Percentiles rank a stretch among this genome's conserved stretches.
These are phyloP conservation scores for Sugiyamaella paludigena DNA, from an alignment of 1,139 yeast genomes.

Conservation along the genomic window DNA sequence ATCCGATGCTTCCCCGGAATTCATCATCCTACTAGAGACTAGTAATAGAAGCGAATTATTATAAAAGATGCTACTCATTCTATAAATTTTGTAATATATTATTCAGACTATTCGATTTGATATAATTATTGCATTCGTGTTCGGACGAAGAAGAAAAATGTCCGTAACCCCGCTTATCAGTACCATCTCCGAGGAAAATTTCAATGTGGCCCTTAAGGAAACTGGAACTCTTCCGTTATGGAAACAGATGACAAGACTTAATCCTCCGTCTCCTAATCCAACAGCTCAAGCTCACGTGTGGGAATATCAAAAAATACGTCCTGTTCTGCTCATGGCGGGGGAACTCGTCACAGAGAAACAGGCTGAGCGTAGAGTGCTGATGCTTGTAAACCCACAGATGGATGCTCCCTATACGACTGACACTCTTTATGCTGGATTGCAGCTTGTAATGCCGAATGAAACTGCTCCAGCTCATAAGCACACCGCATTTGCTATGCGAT, in stretches of 20 bases:
- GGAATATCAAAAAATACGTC: slow-evolving; percentile 28
- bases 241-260: slow-evolving; percentile 31
- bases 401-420: slow-evolving; percentile 32
- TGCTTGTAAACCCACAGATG: slow-evolving; percentile 30
- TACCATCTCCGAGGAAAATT: not conserved
- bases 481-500: slow-evolving; percentile 30
- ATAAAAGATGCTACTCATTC: too few species aligned
- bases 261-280: slow-evolving; percentile 31
- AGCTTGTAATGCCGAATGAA: slow-evolving; percentile 31
- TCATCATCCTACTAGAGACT: too few species aligned
- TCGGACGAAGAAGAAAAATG: not conserved
- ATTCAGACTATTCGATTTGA: too few species aligned
- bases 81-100: too few species aligned
- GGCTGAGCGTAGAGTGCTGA: slow-evolving; percentile 31
- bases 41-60: too few species aligned
- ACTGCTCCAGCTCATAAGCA: slow-evolving; percentile 33
- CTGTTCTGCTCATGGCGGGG: slow-evolving; percentile 27
- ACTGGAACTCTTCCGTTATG: slow-evolving; percentile 23
- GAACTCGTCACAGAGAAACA: slow-evolving; percentile 26
- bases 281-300: slow-evolving; percentile 28
- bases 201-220: not conserved
- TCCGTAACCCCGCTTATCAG: not conserved
- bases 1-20: too few species aligned
- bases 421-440: slow-evolving; percentile 32
- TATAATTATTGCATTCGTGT: too few species aligned